Base-by-base conservation (phyloP, 345 rosid species). In the Adansonia digitata region DNA sequence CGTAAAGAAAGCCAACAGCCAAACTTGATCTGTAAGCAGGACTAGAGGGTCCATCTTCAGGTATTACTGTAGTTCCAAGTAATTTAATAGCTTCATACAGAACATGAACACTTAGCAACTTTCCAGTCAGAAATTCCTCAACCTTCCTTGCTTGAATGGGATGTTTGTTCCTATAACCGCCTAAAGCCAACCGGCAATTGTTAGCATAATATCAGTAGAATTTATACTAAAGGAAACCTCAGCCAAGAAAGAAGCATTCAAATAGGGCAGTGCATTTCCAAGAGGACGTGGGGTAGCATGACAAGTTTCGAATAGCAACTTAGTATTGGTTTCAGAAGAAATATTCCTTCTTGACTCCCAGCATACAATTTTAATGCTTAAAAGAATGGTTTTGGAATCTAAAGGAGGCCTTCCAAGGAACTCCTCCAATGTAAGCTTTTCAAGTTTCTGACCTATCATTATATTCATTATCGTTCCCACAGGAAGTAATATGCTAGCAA, bases 201-300 rank as follows among this genome's bases (percentile, higher is more conserved):
- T 84, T 37, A 94, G 49, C 61, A 20, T 63, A 37, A 79, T 72
- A 42, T 75, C 84, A 79, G 80, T 73, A 73, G 81, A 77, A 74
- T 78, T 60, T 66, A 77, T 74, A 49, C 73, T 78, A 53, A 57
- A 45, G 31, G 90, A 81, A 67, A 90, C 83, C 75, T 90, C 78
- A 13, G 92, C 97, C 78, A 84, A 77, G 81, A 94, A 87, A 78
- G 97, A 91, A 60, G 97, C 97, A 77, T 88, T 92, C 69, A 88
- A 29, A 80, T 91, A 85, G 3, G 98, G 80, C 80, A 94, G 83
- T 10, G 97, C 90, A 76, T 86, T 94, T 79, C 97, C 98, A 43
- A 83, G 79, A 66, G 95, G 90, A 45, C 92, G 81, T 39, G 91
- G 87, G 56, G 97, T 87, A 49, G 97, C 95, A 65, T 97, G 80